phyloP scores from a whole-genome alignment of 2,329 filamentous ascomycete genomes.

The Colletotrichum paranaense region DNA sequence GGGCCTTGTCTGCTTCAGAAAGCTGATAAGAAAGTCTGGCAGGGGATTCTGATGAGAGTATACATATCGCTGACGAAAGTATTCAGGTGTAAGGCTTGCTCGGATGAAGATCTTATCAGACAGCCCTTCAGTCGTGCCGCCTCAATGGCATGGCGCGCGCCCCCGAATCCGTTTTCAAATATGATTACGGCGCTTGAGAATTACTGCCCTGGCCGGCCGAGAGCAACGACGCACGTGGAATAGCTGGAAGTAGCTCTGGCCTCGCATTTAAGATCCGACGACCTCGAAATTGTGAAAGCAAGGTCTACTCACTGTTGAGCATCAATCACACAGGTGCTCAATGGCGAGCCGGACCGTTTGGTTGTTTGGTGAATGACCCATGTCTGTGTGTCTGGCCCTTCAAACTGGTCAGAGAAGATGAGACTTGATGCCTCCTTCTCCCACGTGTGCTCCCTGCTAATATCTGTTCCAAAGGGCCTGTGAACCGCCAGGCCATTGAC shows the following conservation, averaged over 20 bases:
- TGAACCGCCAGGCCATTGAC: constrained; percentile 3
- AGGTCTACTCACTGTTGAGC: background rate
- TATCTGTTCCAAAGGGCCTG: constrained; percentile 14
- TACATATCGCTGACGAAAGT: background rate
- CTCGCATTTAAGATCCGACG: background rate
- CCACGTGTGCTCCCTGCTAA: constrained; percentile 30
- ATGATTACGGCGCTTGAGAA: background rate
- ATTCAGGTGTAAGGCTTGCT: background rate
- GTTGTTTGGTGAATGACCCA: background rate
- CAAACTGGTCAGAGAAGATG: constrained; percentile 14
- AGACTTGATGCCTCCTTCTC: constrained; percentile 17
- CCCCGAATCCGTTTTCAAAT: background rate
- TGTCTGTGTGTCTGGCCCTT: constrained; percentile 18
- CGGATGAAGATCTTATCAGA: background rate
- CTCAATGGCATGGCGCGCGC: background rate
- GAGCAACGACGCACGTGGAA: background rate
- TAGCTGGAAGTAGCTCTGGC: background rate
- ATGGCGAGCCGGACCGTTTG: background rate
- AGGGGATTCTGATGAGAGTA: background rate
- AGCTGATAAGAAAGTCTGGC: background rate
- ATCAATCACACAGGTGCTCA: background rate
- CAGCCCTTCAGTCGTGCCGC: background rate
- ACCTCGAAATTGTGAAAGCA: background rate
- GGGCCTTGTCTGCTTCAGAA: constrained; percentile 19
- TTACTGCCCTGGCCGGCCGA: background rate